Percentiles rank a stretch among this genome's conserved stretches.
These are phyloP conservation scores for Aspergillus incahuasiensis DNA, from an alignment of 495 filamentous ascomycete genomes.

Conservation along the genomic window DNA sequence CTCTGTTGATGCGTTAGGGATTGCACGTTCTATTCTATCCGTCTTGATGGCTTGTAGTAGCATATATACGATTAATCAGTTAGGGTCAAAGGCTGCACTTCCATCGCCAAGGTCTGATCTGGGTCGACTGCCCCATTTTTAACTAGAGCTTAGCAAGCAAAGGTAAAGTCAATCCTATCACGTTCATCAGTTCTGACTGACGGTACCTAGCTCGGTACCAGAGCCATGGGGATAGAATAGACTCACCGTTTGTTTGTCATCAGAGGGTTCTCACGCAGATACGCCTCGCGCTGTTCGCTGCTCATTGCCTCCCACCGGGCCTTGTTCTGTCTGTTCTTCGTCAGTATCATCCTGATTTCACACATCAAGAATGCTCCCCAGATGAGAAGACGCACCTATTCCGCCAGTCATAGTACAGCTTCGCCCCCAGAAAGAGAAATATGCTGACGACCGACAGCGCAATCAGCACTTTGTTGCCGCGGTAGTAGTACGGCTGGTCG, in stretches of 20 bases:
- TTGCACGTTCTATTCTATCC: no score
- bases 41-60: no score
- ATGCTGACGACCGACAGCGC: constrained; percentile 52
- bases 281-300: constrained; percentile 23
- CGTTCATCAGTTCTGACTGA: not conserved
- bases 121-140: no score
- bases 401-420: constrained; percentile 59
- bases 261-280: constrained; percentile 11
- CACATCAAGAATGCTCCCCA: no score
- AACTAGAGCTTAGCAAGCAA: constrained; percentile 5
- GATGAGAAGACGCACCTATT: constrained; percentile 56
- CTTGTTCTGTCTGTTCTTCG: constrained; percentile 30
- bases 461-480: constrained; percentile 65
- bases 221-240: not conserved
- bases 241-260: constrained; percentile 6
- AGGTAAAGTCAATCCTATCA: constrained; percentile 1
- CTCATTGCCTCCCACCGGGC: constrained; percentile 28
- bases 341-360: constrained; percentile 15
- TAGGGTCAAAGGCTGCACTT: no score
- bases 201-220: not conserved
- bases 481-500: constrained; percentile 64
- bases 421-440: constrained; percentile 50
- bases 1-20: no score
- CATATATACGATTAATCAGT: no score
- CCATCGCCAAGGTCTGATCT: no score